phyloP scores from a whole-genome alignment of 768 basidiomycete species.

The Pleurotus ostreatus region DNA sequence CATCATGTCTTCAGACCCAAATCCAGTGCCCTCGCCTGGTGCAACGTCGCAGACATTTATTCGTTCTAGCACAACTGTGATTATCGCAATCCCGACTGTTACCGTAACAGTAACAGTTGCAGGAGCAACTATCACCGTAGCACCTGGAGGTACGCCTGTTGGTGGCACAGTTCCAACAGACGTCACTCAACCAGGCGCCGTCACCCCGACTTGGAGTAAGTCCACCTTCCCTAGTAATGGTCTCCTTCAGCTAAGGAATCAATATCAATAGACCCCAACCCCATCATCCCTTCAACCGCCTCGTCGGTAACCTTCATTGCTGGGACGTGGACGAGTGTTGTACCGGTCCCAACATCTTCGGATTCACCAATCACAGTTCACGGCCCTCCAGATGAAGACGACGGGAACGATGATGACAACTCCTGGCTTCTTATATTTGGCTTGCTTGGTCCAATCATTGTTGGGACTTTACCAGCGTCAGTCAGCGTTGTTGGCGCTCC shows the following conservation, averaged over 20 bases:
- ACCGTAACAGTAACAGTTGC: background rate
- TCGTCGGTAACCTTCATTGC: slow-evolving; percentile 2
- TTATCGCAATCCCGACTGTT: background rate
- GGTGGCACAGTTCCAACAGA: background rate
- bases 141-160: slow-evolving; percentile 4
- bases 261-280: background rate
- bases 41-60: background rate
- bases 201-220: slow-evolving; percentile 1
- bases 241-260: background rate
- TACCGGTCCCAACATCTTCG: background rate
- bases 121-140: slow-evolving; percentile 1
- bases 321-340: slow-evolving; percentile 2
- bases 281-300: background rate
- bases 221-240: background rate
- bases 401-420: background rate
- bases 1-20: background rate
- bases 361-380: background rate
- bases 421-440: background rate
- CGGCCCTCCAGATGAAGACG: background rate
- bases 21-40: background rate
- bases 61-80: background rate
- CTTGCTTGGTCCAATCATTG: background rate
- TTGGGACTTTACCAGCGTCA: background rate
- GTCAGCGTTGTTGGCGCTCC: background rate
- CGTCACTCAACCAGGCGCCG: slow-evolving; percentile 1